Conservation (phyloP, 805 yeast species). For the Jamesozyma lodderae region DNA sequence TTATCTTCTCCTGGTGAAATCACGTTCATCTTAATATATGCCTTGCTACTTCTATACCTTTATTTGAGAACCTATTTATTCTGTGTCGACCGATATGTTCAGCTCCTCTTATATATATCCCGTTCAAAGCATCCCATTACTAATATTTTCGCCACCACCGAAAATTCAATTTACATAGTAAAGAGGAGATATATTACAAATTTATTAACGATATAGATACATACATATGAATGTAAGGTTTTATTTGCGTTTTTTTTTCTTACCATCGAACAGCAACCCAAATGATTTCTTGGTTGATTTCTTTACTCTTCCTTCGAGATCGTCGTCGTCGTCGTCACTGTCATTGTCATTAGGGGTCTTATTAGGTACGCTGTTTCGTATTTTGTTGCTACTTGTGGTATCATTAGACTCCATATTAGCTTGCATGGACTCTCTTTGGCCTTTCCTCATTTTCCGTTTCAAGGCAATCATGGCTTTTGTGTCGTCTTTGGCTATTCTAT, state of each 20-base stretch:
- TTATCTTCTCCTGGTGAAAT: background rate
- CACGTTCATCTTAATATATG: background rate
- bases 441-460: slow-evolving; percentile 27
- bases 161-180: too few relatives aligned
- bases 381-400: background rate
- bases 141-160: slow-evolving; percentile 3
- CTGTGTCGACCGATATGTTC: too few relatives aligned
- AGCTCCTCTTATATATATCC: background rate
- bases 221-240: background rate
- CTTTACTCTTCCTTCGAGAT: slow-evolving; percentile 11
- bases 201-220: background rate
- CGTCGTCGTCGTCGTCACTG: slow-evolving; percentile 5
- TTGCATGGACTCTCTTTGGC: slow-evolving; percentile 13
- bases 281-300: slow-evolving; percentile 20
- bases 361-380: background rate
- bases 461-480: slow-evolving; percentile 30
- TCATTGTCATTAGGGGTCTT: background rate
- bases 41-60: background rate
- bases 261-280: slow-evolving; percentile 21
- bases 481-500: slow-evolving; percentile 26
- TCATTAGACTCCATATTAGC: background rate
- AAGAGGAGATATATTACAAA: too few relatives aligned
- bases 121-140: too few relatives aligned
- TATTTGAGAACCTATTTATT: background rate
- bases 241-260: slow-evolving; percentile 8